A percentile compares a stretch with the other conserved stretches of the same genome.
These are phyloP conservation scores for Paecilomyces niveus DNA, from an alignment of 2,329 filamentous ascomycete species.

Conservation along the genomic window DNA sequence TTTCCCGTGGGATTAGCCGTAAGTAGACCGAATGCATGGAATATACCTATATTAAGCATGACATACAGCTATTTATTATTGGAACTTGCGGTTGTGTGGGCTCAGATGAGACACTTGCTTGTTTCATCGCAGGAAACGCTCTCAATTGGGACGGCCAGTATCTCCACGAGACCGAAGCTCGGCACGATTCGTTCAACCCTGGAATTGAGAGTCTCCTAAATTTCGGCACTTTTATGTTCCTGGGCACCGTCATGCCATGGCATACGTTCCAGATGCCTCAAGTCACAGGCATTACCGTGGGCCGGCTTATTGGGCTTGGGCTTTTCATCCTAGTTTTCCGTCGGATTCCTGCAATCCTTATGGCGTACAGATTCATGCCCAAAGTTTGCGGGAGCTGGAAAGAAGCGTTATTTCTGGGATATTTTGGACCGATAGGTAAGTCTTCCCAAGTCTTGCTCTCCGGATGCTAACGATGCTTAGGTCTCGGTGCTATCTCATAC, in stretches of 20 bases:
- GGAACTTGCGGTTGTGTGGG: conserved; percentile 53
- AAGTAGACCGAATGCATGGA: conserved; percentile 5
- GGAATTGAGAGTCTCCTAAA: conserved; percentile 54
- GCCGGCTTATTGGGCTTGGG: conserved; percentile 46
- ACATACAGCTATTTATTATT: conserved; percentile 48
- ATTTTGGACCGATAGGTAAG: conserved; percentile 40
- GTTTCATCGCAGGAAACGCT: conserved; percentile 52
- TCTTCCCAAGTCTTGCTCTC: background rate
- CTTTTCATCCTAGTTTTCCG: conserved; percentile 49
- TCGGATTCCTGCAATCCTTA: conserved; percentile 50
- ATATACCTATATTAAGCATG: background rate
- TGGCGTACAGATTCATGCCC: conserved; percentile 51
- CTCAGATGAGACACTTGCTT: conserved; percentile 55
- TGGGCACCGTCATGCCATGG: conserved; percentile 53
- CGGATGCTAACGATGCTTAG: conserved; percentile 11
- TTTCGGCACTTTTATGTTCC: conserved; percentile 55
- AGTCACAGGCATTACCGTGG: conserved; percentile 46
- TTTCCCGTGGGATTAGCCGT: conserved; percentile 47
- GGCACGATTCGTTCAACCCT: conserved; percentile 56
- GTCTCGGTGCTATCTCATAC: conserved; percentile 40
- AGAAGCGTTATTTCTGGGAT: conserved; percentile 56
- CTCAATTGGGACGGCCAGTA: conserved; percentile 59
- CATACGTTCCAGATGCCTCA: conserved; percentile 46
- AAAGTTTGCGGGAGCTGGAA: conserved; percentile 46
- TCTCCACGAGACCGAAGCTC: conserved; percentile 47